Percentiles rank a stretch among this genome's conserved stretches.
These are phyloP conservation scores for Phytophthora nicotianae DNA, from an alignment of 352 stramenopile genomes.

Conservation along the genomic window DNA sequence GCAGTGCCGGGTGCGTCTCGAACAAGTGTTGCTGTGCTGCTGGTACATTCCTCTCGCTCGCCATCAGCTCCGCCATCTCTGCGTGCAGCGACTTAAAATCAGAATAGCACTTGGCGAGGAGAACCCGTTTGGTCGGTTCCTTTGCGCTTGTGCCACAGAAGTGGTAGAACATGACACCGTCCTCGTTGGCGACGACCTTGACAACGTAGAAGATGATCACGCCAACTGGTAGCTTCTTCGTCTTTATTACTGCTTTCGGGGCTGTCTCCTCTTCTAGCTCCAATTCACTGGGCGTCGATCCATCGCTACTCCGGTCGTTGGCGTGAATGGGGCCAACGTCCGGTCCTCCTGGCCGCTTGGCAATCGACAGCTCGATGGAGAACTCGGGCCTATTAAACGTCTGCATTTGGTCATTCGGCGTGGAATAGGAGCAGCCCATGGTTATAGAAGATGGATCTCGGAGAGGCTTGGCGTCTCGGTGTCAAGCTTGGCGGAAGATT, in stretches of 20 bases:
- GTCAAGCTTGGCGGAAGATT: constrained; percentile 15
- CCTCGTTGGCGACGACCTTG: constrained; percentile 41
- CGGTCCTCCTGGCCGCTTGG: constrained; percentile 30
- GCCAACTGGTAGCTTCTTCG: constrained; percentile 14
- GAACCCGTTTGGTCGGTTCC: constrained; percentile 44
- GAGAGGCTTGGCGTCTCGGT: background rate
- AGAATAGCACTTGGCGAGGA: constrained; percentile 68
- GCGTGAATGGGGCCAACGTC: constrained; percentile 24
- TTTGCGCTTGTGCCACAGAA: constrained; percentile 42
- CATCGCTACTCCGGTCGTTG: constrained; percentile 1
- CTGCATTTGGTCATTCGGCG: constrained; percentile 35
- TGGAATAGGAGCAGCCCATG: constrained; percentile 49
- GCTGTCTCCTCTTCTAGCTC: constrained; percentile 4
- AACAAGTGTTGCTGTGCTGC: constrained; percentile 46
- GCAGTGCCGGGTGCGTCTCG: constrained; percentile 60
- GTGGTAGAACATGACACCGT: constrained; percentile 52
- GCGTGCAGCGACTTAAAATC: constrained; percentile 72
- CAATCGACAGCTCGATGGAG: constrained; percentile 29
- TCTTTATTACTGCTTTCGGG: constrained; percentile 2
- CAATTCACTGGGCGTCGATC: background rate
- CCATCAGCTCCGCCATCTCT: constrained; percentile 57
- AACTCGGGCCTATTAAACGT: constrained; percentile 17
- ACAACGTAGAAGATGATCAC: constrained; percentile 30
- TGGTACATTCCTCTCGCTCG: constrained; percentile 49
- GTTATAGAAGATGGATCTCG: background rate